These are phyloP conservation scores for Diversispora epigaea DNA, from an alignment of 192 early-diverging fungal species.

Conservation along the genomic window DNA sequence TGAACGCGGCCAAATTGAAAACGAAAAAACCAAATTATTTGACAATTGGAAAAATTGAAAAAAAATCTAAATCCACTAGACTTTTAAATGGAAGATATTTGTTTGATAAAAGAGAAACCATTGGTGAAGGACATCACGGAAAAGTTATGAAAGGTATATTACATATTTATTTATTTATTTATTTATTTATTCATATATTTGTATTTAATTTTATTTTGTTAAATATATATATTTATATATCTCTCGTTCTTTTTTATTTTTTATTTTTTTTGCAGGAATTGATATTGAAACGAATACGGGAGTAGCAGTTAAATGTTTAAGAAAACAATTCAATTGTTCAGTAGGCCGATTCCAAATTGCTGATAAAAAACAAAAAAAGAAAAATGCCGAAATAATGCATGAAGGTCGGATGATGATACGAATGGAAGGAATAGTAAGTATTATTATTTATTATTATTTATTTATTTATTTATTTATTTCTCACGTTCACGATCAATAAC, in stretches of 20 bases:
- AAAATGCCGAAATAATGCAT: conserved; percentile 19
- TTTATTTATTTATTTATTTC: neutral
- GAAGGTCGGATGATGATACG: conserved; percentile 28
- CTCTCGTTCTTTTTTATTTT: neutral
- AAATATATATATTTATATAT: neutral
- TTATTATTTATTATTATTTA: neutral
- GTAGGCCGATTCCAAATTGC: conserved; percentile 5
- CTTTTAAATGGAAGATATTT: conserved; percentile 20
- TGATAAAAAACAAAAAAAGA: conserved; percentile 23
- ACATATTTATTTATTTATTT: neutral
- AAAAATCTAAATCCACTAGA: neutral
- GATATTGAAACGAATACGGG: neutral
- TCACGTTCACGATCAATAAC: too few relatives aligned
- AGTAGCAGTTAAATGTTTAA: conserved; percentile 24
- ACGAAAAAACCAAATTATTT: neutral
- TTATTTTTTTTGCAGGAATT: neutral
- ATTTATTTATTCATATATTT: neutral
- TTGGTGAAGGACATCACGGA: conserved; percentile 32
- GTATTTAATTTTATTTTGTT: neutral
- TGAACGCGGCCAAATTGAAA: neutral
- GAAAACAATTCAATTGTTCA: conserved; percentile 18
- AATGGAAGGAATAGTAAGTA: conserved; percentile 12
- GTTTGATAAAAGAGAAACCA: conserved; percentile 18
- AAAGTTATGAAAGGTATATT: conserved; percentile 17
- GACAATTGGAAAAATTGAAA: conserved; percentile 16